Conservation (phyloP, 176 grass and related monocot species). For the Musa beccarii region DNA sequence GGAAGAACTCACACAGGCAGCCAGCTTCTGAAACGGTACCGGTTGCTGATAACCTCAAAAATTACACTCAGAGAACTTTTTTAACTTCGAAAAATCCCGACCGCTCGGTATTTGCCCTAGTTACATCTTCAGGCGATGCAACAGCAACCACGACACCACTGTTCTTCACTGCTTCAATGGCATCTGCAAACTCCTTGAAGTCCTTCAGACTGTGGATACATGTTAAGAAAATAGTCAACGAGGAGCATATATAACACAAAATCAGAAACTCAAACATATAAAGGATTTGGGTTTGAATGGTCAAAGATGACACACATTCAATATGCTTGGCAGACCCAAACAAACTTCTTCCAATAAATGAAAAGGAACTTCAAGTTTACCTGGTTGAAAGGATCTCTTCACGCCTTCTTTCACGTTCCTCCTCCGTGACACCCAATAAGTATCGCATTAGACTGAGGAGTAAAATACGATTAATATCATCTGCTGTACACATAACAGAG, state of each 20-base stretch:
- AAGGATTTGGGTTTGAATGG: too few species aligned
- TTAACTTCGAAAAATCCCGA: conserved; percentile 51
- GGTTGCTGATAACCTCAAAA: background rate
- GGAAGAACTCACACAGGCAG: background rate
- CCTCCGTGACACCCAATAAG: conserved; percentile 71
- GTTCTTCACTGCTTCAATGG: conserved; percentile 62
- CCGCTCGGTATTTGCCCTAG: conserved; percentile 50
- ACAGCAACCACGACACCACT: conserved; percentile 76
- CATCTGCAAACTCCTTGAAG: conserved; percentile 96
- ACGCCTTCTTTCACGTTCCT: conserved; percentile 76
- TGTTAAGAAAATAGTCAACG: conserved; percentile 8
- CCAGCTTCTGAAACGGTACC: background rate
- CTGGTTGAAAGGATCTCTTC: conserved; percentile 90
- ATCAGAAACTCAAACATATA: too few species aligned
- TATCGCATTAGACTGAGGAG: conserved; percentile 68
- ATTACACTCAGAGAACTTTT: conserved; percentile 49
- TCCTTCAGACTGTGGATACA: conserved; percentile 56
- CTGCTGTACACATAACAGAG: background rate
- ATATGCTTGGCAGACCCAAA: background rate
- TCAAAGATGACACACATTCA: too few species aligned
- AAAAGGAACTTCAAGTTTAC: conserved; percentile 20
- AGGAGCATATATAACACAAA: background rate
- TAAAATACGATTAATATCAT: background rate
- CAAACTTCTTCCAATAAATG: background rate
- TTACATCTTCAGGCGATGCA: conserved; percentile 71